These are phyloP conservation scores for Leptodontidium sp. DNA, from an alignment of 2,329 filamentous ascomycete genomes.

Conservation along the genomic window DNA sequence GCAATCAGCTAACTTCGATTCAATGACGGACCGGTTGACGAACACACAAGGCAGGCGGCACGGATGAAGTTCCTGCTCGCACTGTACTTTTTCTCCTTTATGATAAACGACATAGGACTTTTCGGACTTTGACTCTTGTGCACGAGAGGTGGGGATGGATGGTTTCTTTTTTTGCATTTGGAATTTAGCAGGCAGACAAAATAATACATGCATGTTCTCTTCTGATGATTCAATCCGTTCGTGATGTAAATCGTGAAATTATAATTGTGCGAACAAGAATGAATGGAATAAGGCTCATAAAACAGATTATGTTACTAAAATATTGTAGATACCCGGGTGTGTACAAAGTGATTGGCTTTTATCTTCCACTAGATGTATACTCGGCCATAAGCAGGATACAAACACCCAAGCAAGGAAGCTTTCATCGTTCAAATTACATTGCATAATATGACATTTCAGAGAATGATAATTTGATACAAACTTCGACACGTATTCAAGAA, in stretches of 20 bases:
- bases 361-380: no score
- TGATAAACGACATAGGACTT: conserved; percentile 13
- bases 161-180: conserved; percentile 1
- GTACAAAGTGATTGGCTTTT: no score
- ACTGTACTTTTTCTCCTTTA: conserved; percentile 19
- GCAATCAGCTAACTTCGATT: conserved; percentile 4
- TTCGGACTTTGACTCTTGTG: conserved; percentile 18
- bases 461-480: no score
- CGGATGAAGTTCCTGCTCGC: conserved; percentile 4
- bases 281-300: background rate
- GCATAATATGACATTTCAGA: no score
- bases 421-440: no score
- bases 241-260: background rate
- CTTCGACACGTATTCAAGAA: no score
- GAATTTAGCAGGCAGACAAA: conserved; percentile 6
- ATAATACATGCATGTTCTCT: conserved; percentile 9
- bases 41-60: conserved; percentile 12
- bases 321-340: no score
- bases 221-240: background rate
- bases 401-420: no score
- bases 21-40: conserved; percentile 13
- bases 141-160: conserved; percentile 22
- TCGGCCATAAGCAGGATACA: no score
- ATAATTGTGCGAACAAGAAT: background rate
- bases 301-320: no score